Conservation (phyloP, 1,284 basidiomycete genomes). For the Leccinum discolor region DNA sequence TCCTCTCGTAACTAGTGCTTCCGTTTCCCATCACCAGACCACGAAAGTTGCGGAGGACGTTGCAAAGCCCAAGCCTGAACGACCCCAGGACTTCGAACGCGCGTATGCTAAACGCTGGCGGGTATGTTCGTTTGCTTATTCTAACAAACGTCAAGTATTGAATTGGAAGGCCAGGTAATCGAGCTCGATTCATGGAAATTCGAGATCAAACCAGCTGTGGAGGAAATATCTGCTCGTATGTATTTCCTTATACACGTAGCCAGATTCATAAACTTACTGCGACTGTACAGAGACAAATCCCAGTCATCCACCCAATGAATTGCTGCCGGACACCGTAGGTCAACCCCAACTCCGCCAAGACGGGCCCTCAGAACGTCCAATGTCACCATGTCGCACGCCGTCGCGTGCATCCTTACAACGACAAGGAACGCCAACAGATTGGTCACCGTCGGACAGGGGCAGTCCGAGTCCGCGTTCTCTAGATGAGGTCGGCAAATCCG, state of each 20-base stretch:
- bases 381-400: constrained; percentile 7
- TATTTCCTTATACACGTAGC: not conserved
- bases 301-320: not conserved
- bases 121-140: constrained; percentile 12
- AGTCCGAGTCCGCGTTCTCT: constrained; percentile 10
- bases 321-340: not conserved
- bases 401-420: constrained; percentile 5
- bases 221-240: constrained; percentile 15
- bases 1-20: not conserved
- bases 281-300: constrained; percentile 8
- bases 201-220: constrained; percentile 6
- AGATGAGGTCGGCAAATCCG: not conserved
- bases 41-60: not conserved
- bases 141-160: not conserved
- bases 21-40: constrained; percentile 3
- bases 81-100: constrained; percentile 13
- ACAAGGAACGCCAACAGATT: constrained; percentile 29
- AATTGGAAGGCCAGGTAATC: constrained; percentile 12
- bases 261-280: not conserved
- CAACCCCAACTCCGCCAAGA: not conserved
- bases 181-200: constrained; percentile 18
- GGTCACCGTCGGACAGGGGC: constrained; percentile 26
- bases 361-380: not conserved
- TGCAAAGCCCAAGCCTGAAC: constrained; percentile 10
- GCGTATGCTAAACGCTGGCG: constrained; percentile 29